Base-by-base conservation (phyloP, 2,329 filamentous ascomycete species). In the Teratosphaeria epicoccoides region DNA sequence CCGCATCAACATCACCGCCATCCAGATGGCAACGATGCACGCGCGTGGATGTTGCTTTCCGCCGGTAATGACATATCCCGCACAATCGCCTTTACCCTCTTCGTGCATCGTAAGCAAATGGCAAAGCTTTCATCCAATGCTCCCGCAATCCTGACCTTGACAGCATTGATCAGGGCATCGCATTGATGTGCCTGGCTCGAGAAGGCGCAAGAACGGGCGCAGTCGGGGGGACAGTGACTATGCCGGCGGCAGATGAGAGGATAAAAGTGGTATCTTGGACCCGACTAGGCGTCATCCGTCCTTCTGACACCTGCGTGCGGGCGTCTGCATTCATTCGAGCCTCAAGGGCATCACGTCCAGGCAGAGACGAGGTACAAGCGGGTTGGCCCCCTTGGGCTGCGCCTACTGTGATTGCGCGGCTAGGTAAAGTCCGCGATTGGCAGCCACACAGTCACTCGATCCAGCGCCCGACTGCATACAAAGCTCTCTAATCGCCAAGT, bases 1-100 rank as follows among this genome's bases (percentile, higher is more conserved):
- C 24, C 57, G 49, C 47, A 53, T 56, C 22, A 59, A 47, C 56
- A 55, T 56, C 25, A 52, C 57, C 29, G 49, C 50, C 28, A 50
- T 50, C 25, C 44, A 14, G 40, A 55, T 49, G 25, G 49, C 51
- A 37, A 51, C 45, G 20, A 52, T 43, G 23, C 43, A 46, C 11
- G 49, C 43, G 24, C 26, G 9, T 12, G 47, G 24, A 29, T 47
- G 46, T n/a, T 46, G 50, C 20, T 25, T 37, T 47, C 47, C 48
- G 49, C 49, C 14, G 47, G 43, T 14, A 10, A 43, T 50, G 46
- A 46, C 55, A 55, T 54, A 33, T 43, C 52, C 24, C 17, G 37
- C 37, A 20, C 24, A n/a, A 20, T 6, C 22, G 20, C 24, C 23
- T 33, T 46, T n/a, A 9, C 20, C 11, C 43, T 50, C 43, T n/a